Evolutionary conservation across 129 eudicot species (phyloP).

Genomic region (Flaveria robusta): DNA sequence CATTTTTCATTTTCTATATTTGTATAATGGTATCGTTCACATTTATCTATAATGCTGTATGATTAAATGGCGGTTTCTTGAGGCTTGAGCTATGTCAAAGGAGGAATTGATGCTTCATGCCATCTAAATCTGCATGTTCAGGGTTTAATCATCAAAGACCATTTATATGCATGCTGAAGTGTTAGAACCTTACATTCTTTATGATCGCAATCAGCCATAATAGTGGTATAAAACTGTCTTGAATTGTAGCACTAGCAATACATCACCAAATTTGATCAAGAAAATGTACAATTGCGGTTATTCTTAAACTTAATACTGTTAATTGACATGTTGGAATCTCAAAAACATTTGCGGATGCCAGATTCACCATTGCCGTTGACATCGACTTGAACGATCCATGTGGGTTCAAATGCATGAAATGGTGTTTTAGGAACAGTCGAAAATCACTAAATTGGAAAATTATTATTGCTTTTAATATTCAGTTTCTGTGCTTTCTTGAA

Average conservation of each 20-base stretch:
- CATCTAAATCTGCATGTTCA: background rate
- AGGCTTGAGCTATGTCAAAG: background rate
- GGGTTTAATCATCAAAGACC: constrained; percentile 10
- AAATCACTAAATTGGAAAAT: background rate
- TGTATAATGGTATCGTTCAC: background rate
- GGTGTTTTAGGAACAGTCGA: constrained; percentile 6
- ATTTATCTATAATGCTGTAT: background rate
- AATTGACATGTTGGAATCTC: background rate
- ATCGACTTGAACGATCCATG: constrained; percentile 2
- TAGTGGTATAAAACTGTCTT: background rate
- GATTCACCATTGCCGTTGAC: background rate
- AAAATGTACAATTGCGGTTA: background rate
- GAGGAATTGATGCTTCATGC: background rate
- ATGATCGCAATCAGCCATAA: background rate
- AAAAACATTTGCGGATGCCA: background rate
- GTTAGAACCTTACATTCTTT: background rate
- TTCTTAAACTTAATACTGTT: background rate
- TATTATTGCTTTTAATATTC: background rate
- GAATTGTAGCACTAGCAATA: background rate
- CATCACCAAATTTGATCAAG: background rate
- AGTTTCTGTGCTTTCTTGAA: background rate
- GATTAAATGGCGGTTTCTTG: background rate
- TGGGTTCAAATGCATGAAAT: constrained; percentile 13
- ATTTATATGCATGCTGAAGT: constrained; percentile 3
- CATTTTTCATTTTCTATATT: background rate